Evolutionary conservation across 176 grass and related monocot species (phyloP).

Genomic region (Carex pumila): DNA sequence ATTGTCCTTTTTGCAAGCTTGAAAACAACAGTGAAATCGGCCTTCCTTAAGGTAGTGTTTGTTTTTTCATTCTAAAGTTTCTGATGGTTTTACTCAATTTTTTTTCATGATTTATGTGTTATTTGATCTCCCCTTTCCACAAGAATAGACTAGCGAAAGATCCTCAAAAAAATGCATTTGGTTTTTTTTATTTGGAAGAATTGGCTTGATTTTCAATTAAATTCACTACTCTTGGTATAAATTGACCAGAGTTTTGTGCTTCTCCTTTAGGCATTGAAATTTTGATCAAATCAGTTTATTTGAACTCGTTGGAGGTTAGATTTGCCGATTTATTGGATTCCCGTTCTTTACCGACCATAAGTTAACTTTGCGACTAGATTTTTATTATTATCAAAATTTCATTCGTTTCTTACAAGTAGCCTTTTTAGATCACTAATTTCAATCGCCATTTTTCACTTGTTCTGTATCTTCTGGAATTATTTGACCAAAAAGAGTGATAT

Average conservation of each 20-base stretch:
- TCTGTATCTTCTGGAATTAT: not conserved
- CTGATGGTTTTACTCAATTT: not conserved
- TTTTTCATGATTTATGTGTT: not conserved
- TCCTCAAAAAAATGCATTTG: too few species aligned
- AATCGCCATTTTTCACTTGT: constrained; percentile 1
- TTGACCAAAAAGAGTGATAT: not conserved
- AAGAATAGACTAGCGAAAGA: too few species aligned
- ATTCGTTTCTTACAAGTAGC: not conserved
- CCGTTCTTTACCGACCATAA: not conserved
- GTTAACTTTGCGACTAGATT: not conserved
- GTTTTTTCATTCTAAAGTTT: not conserved
- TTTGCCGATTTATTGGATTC: not conserved
- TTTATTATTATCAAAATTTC: not conserved
- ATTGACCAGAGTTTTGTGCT: not conserved
- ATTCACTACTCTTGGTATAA: too few species aligned
- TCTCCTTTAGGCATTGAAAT: not conserved
- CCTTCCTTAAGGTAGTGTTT: not conserved
- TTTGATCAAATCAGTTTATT: constrained; percentile 2
- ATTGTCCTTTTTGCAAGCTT: not conserved
- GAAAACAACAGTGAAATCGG: too few species aligned
- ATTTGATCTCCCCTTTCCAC: too few species aligned
- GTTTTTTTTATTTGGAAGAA: too few species aligned
- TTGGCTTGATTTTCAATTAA: too few species aligned
- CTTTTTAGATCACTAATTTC: not conserved
- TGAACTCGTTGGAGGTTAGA: not conserved